Evolutionary conservation across 768 basidiomycete genomes (phyloP).

Genomic region (Gloeophyllum trabeum): DNA sequence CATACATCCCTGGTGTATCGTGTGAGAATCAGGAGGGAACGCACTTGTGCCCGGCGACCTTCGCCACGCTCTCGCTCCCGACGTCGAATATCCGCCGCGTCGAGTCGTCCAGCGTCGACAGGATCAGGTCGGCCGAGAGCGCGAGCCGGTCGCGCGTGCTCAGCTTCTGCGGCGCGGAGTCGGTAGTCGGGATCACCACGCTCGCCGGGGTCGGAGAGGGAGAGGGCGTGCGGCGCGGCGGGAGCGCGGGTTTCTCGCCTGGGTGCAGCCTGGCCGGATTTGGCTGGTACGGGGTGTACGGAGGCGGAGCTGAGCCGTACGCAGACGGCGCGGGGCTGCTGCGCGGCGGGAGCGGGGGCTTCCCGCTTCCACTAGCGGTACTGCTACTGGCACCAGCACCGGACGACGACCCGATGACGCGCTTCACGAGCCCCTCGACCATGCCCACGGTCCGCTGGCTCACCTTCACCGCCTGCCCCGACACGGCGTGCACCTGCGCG

Average conservation of each 20-base stretch:
- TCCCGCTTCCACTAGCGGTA: not conserved
- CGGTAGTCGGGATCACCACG: not conserved
- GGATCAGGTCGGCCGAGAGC: constrained; percentile 54
- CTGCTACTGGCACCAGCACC: not conserved
- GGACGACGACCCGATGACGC: constrained; percentile 33
- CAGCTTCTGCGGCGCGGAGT: constrained; percentile 11
- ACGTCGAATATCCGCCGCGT: constrained; percentile 39
- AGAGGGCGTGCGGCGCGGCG: too few relatives aligned
- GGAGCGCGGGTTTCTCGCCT: not conserved
- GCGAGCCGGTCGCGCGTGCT: constrained; percentile 36
- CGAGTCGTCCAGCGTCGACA: constrained; percentile 53
- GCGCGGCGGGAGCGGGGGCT: not conserved
- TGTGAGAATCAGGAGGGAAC: constrained; percentile 8
- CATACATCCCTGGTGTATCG: not conserved
- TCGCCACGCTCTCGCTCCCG: constrained; percentile 34
- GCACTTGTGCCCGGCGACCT: constrained; percentile 46
- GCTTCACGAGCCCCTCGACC: constrained; percentile 50
- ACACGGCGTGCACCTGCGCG: constrained; percentile 48
- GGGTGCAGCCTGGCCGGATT: too few relatives aligned
- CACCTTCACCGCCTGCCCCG: constrained; percentile 54
- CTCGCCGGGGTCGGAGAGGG: too few relatives aligned
- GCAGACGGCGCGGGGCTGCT: constrained; percentile 3
- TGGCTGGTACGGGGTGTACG: not conserved
- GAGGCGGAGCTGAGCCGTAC: not conserved
- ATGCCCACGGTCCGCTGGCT: constrained; percentile 48